These are phyloP conservation scores for Solanum hybrid DNA, from an alignment of 305 asterid species.

Conservation along the genomic window DNA sequence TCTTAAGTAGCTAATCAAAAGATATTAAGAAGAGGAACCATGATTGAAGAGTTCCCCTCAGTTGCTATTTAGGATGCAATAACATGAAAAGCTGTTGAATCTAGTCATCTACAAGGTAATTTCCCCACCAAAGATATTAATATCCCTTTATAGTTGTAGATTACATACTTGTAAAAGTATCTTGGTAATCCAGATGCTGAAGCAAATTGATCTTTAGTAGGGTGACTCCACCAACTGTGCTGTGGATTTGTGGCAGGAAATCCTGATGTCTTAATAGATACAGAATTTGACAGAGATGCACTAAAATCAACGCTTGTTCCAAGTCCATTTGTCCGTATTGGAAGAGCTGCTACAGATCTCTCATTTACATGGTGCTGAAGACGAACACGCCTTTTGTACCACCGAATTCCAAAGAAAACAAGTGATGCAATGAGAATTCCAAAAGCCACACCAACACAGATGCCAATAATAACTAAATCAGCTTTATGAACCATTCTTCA, in stretches of 20 bases:
- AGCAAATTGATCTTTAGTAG: constrained; percentile 43
- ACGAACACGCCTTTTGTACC: constrained; percentile 53
- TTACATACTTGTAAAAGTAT: constrained; percentile 85
- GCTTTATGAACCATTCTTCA: constrained; percentile 58
- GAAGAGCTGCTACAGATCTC: constrained; percentile 47
- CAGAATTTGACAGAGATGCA: constrained; percentile 51
- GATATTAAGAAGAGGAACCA: background rate
- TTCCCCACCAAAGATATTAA: background rate
- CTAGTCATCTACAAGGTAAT: background rate
- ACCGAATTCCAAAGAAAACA: constrained; percentile 47
- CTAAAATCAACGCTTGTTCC: constrained; percentile 53
- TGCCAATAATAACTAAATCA: constrained; percentile 70
- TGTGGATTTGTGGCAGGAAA: constrained; percentile 32
- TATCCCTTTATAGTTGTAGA: background rate
- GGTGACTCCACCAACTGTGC: constrained; percentile 63
- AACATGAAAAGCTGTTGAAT: background rate
- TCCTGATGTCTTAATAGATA: constrained; percentile 24
- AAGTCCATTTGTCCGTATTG: constrained; percentile 73
- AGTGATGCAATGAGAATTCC: constrained; percentile 66
- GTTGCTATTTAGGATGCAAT: background rate
- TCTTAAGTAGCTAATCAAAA: background rate
- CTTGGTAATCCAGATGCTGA: constrained; percentile 68
- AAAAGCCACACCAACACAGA: constrained; percentile 66
- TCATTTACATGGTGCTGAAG: constrained; percentile 39
- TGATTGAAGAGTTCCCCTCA: background rate